phyloP scores from a whole-genome alignment of 1,284 basidiomycete genomes.

The Ustilago cynodontis region DNA sequence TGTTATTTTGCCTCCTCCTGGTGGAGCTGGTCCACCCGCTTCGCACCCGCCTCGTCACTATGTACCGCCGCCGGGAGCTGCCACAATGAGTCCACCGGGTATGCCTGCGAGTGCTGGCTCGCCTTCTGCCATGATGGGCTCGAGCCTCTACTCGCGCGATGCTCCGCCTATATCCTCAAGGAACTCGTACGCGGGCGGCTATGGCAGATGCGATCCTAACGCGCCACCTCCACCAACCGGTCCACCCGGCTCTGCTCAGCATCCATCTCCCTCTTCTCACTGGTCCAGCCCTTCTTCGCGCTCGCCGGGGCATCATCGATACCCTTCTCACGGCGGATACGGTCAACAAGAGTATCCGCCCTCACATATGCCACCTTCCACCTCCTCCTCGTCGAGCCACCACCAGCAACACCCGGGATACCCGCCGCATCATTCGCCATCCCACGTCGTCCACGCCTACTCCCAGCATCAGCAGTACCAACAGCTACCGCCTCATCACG shows the following conservation, averaged over 20 bases:
- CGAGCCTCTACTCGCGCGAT: slow-evolving; percentile 44
- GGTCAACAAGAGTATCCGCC: slow-evolving; percentile 31
- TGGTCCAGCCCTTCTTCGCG: slow-evolving; percentile 43
- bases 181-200: slow-evolving; percentile 32
- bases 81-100: slow-evolving; percentile 41
- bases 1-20: slow-evolving; percentile 21
- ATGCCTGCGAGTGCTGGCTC: slow-evolving; percentile 36
- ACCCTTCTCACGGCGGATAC: slow-evolving; percentile 36
- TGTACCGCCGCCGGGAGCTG: slow-evolving; percentile 10
- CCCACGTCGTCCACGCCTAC: slow-evolving; percentile 19
- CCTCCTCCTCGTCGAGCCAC: slow-evolving; percentile 14
- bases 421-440: slow-evolving; percentile 33
- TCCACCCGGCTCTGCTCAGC: slow-evolving; percentile 20
- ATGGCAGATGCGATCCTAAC: slow-evolving; percentile 29
- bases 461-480: slow-evolving; percentile 31
- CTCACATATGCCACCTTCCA: slow-evolving; percentile 14
- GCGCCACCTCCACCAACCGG: slow-evolving; percentile 7
- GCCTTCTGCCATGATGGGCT: slow-evolving; percentile 22
- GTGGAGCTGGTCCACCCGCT: slow-evolving; percentile 1
- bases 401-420: slow-evolving; percentile 36
- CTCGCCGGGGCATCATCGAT: slow-evolving; percentile 33
- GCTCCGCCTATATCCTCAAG: slow-evolving; percentile 20
- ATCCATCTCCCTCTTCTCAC: slow-evolving; percentile 40
- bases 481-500: slow-evolving; percentile 23
- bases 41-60: slow-evolving; percentile 35